Conservation (phyloP, 2,329 filamentous ascomycete genomes). For the Aspergillus fijiensis region DNA sequence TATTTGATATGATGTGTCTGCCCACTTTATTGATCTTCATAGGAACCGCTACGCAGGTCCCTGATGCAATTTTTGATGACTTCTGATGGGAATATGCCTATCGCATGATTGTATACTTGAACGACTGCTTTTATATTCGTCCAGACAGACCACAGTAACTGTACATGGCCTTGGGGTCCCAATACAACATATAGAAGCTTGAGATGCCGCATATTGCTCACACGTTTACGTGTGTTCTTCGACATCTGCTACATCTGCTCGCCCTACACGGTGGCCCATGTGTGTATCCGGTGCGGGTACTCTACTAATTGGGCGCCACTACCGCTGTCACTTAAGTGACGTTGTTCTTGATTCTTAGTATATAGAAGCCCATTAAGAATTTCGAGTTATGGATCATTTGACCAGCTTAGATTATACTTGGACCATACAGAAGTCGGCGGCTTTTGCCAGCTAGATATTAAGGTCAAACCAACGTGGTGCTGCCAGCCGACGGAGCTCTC, state of each 20-base stretch:
- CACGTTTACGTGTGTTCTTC: too few species aligned
- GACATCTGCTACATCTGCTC: too few species aligned
- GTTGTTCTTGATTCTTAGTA: too few species aligned
- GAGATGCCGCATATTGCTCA: too few species aligned
- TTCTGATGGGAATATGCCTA: background rate
- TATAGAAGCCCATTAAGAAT: too few species aligned
- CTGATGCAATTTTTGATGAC: slow-evolving; percentile 4
- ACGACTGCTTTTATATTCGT: background rate
- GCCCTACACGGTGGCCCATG: too few species aligned
- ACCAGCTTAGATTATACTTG: too few species aligned
- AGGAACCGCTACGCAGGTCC: background rate
- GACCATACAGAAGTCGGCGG: background rate
- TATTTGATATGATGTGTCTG: slow-evolving; percentile 18
- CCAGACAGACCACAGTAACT: background rate
- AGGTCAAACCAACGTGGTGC: background rate
- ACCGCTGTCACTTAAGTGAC: too few species aligned
- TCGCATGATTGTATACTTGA: background rate
- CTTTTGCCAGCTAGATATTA: background rate
- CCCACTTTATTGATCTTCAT: slow-evolving; percentile 9
- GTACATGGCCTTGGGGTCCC: background rate
- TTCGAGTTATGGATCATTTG: too few species aligned
- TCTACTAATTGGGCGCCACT: too few species aligned
- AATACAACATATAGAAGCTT: too few species aligned
- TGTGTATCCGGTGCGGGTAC: too few species aligned
- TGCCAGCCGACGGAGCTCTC: slow-evolving; percentile 7